Evolutionary conservation across 306 rosid species (phyloP), one percentile per base, ranked within the genome.

Genomic region (Dryas octopetala): DNA sequence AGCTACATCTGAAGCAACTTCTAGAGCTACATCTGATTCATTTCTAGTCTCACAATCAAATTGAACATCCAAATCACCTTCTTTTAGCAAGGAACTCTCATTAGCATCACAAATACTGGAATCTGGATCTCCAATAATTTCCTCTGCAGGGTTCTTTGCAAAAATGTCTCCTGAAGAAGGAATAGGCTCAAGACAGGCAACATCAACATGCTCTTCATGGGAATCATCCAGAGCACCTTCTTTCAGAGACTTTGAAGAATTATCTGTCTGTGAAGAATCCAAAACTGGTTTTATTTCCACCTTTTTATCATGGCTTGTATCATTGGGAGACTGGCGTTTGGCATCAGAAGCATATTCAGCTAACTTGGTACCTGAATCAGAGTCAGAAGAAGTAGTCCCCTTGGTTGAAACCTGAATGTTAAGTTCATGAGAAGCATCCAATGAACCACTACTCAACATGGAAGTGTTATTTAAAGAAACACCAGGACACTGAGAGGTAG

Each of bases 1-100:
- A 70, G 75, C 82, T 38, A 69, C 43, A 4, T 26, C 62, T 61
- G 74, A 77, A 32, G 38, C 38, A 32, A 32, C 38, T 32, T 32
- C 38, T 32, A 32, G 3, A 70, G 75, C 82, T 38, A 69, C 43
- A 4, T 26, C 62, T 61, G 74, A 77, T n/a, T 50, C 54, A 23
- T 57, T 67, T 55, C 78, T 84, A 47, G 44, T 65, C 54, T 40
- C 85, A 12, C 43, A 15, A 43, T 65, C 81, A 65, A 57, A 64
- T 70, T 82, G 70, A 80, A 76, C 71, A 43, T 80, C 81, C 76
- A 75, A 66, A 79, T 82, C 81, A 66, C 89, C 66, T 73, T 66
- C 50, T 52, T 66, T 62, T 17, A 26, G 84, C 72, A 82, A 44
- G 43, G 70, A 79, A 84, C 74, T 76, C 74, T 75, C 85, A 70